Evolutionary conservation across 768 basidiomycete genomes (phyloP).

Genomic region (Amanita thiersii): DNA sequence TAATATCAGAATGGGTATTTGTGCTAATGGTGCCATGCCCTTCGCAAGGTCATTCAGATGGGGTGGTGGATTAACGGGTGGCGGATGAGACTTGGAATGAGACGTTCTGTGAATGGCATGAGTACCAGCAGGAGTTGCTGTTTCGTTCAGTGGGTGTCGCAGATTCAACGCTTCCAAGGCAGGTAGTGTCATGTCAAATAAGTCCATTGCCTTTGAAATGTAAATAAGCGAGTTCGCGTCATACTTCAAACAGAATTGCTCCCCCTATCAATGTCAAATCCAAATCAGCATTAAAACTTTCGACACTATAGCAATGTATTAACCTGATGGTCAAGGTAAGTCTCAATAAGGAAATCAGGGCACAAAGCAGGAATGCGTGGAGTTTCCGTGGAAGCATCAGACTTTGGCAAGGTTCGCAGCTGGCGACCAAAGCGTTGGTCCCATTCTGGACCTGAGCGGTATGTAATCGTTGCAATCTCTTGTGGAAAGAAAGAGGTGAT

Average conservation of each 20-base stretch:
- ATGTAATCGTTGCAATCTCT: constrained; percentile 99
- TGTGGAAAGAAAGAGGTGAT: constrained; percentile 7
- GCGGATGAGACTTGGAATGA: constrained; percentile 63
- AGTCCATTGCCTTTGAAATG: constrained; percentile 98
- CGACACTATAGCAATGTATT: constrained; percentile 36
- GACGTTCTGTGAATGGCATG: constrained; percentile 30
- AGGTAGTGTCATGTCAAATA: constrained; percentile 88
- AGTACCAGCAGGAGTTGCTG: constrained; percentile 13
- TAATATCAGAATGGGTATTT: constrained; percentile 79
- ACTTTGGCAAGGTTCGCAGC: constrained; percentile 36
- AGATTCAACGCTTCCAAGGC: constrained; percentile 67
- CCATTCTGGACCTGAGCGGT: constrained; percentile 99
- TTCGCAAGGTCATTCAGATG: constrained; percentile 69
- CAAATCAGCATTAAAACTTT: constrained; percentile 21
- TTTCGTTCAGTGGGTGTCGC: constrained; percentile 19
- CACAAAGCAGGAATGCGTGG: constrained; percentile 69
- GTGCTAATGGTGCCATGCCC: constrained; percentile 66
- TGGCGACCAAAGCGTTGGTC: constrained; percentile 93
- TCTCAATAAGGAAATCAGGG: constrained; percentile 97
- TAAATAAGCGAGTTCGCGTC: constrained; percentile 99
- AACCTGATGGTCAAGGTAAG: constrained; percentile 94
- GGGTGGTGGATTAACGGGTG: constrained; percentile 64
- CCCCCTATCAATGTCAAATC: constrained; percentile 54
- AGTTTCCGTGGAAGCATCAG: constrained; percentile 19
- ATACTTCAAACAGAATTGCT: constrained; percentile 96